Base-by-base conservation (phyloP, 352 stramenopile species). In the Globisporangium irregulare region DNA sequence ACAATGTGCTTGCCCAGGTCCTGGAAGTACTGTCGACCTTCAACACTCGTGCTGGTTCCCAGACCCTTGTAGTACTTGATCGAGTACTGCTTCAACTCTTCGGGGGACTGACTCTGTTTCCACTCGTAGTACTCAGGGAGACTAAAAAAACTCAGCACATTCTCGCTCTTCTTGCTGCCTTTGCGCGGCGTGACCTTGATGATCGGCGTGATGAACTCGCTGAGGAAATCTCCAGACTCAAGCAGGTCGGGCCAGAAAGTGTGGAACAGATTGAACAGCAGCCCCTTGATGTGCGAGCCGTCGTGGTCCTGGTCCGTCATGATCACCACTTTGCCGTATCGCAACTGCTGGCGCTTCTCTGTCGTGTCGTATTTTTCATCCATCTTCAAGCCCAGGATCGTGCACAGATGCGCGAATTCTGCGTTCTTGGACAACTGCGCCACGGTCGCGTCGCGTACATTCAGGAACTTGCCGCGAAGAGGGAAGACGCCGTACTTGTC, bases 281-380 rank as follows among this genome's bases (percentile, higher is more conserved):
- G 79, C 2, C 97, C 98, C 79, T 99, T 99, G 86, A 99, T 99
- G 79, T 99, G 98, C 43, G 89, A 98, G 10, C 98, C 97, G 63
- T 99, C 95, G 67, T 98, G 95, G 81, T 99, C 98, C 85, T 99
- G 98, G 87, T 99, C 98, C 7, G 98, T 98, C 98, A 99, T 99
- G 71, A 99, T 98, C 78, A 99, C 97, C 41, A 99, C 81, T 67
- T 98, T 97, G n/a, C 98, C 98, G 71, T 99, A 99, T 24, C 98
- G 93, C 50, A 99, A 82, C 32, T 86, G 88, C 66, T 81, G 68
- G 15, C 86, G 77, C 66, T 98, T 97, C 59, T 98, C 94, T 32
- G 90, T 86, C 60, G 85, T 93, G 63, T 92, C 83, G 82, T 99
- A 99, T 12, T 80, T 82, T 25, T 92, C 90, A 34, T 95, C 94